Evolutionary conservation across 352 stramenopile genomes (phyloP).

Genomic region (Phytophthora cactorum): DNA sequence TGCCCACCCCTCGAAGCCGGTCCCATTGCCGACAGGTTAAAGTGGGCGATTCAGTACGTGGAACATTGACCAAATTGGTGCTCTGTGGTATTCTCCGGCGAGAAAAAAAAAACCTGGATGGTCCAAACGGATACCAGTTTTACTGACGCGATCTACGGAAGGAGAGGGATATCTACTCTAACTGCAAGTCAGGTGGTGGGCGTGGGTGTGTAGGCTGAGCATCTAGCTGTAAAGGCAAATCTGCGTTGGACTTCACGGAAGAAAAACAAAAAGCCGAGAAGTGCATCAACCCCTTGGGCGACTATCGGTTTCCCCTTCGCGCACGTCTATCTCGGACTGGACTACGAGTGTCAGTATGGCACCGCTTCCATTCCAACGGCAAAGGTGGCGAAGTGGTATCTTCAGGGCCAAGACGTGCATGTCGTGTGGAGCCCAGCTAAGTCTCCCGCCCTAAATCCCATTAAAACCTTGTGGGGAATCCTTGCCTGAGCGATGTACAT

Average conservation of each 20-base stretch:
- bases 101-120: not conserved
- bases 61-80: no score
- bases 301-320: not conserved
- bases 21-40: no score
- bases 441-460: not conserved
- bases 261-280: not conserved
- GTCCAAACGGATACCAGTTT: not conserved
- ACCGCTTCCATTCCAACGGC: not conserved
- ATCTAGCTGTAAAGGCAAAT: not conserved
- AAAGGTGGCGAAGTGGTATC: not conserved
- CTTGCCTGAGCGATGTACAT: no score
- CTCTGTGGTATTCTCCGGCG: no score
- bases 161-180: not conserved
- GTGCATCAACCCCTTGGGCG: not conserved
- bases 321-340: not conserved
- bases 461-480: not conserved
- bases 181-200: no score
- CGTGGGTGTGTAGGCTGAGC: no score
- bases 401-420: not conserved
- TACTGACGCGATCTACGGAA: not conserved
- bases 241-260: not conserved
- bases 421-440: not conserved
- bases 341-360: not conserved
- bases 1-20: no score
- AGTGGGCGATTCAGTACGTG: no score